Evolutionary conservation across 805 yeast species (phyloP), one percentile per base, ranked within the genome.

Genomic region (Kodamaea kakaduensis): DNA sequence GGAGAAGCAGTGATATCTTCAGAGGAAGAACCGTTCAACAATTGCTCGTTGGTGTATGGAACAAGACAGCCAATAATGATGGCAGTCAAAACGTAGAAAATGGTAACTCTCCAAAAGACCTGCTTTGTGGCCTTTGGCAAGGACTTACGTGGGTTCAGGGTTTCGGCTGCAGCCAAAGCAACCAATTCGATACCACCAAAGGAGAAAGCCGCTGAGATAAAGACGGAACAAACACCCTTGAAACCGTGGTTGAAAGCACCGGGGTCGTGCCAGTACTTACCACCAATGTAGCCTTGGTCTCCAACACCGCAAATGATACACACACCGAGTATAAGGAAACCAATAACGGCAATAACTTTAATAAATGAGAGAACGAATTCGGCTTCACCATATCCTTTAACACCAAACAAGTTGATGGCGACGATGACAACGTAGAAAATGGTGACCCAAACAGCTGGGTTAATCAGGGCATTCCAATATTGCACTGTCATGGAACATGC

Each of bases 1-100:
- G 90, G 90, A 12, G 89, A 82, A 18, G 85, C 80, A 18, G 78
- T 59, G 26, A 77, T 72, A 45, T 77, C 76, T 16, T 60, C 63
- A 12, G 23, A 17, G 3, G 34, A 32, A 24, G 72, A 49, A 28
- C 79, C 78, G 51, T 68, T 59, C 40, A 78, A 59, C 46, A 75
- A 62, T 24, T 62, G 48, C 3, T 61, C 56, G 44, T 73, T 69
- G 51, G 64, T 58, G 57, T 71, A 74, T 32, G 87, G 86, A 18
- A 66, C 71, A 37, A 66, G 51, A 26, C 52, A 54, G 9, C 70
- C 70, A 19, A 65, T 58, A 62, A 51, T 23, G 49, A 43, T 36
- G 14, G 47, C 47, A 25, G 47, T 43, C 41, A 43, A 41, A 20
- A 44, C 40, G 56, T 70, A 77, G 38, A 77, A 67, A 36, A 71